phyloP scores from a whole-genome alignment of 2,329 filamentous ascomycete genomes.

The Beauveria australis region DNA sequence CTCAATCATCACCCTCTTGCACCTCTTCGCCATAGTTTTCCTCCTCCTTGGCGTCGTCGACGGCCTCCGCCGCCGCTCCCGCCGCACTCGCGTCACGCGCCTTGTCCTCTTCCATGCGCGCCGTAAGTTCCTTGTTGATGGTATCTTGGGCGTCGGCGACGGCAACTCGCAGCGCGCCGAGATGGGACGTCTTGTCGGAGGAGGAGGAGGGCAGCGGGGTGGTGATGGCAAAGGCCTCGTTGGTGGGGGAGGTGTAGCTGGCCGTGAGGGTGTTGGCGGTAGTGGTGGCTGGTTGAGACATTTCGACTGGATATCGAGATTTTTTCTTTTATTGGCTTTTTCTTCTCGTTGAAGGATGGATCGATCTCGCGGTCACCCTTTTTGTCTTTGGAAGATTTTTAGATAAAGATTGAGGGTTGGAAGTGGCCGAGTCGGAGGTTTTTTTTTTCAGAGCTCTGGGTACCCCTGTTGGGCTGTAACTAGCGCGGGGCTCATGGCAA shows the following conservation, averaged over 20 bases:
- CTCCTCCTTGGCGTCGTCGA: slow-evolving; percentile 54
- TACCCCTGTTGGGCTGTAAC: not conserved
- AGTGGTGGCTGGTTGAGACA: slow-evolving; percentile 11
- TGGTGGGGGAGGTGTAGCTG: slow-evolving; percentile 45
- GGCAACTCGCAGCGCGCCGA: slow-evolving; percentile 50
- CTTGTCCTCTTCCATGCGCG: slow-evolving; percentile 68
- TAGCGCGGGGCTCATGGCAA: too few species aligned
- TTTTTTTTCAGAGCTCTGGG: too few species aligned
- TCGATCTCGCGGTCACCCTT: not conserved
- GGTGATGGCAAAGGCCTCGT: slow-evolving; percentile 37
- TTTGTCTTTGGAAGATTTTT: too few species aligned
- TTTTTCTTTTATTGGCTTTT: not conserved
- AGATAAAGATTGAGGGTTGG: too few species aligned
- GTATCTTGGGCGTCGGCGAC: slow-evolving; percentile 51
- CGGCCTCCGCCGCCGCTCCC: slow-evolving; percentile 17
- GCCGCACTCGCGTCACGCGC: slow-evolving; percentile 30
- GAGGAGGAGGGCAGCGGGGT: slow-evolving; percentile 29
- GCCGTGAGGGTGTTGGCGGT: slow-evolving; percentile 30
- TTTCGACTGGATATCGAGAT: slow-evolving; percentile 3
- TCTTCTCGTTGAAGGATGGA: not conserved
- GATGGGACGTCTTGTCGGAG: slow-evolving; percentile 49
- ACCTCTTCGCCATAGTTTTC: slow-evolving; percentile 83
- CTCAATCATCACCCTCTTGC: slow-evolving; percentile 51
- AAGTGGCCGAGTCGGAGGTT: too few species aligned
- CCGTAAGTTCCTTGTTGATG: slow-evolving; percentile 64